A percentile compares a stretch with the other conserved stretches of the same genome.
Conservation (phyloP, 257 asterid species). For the Ballota nigra region DNA sequence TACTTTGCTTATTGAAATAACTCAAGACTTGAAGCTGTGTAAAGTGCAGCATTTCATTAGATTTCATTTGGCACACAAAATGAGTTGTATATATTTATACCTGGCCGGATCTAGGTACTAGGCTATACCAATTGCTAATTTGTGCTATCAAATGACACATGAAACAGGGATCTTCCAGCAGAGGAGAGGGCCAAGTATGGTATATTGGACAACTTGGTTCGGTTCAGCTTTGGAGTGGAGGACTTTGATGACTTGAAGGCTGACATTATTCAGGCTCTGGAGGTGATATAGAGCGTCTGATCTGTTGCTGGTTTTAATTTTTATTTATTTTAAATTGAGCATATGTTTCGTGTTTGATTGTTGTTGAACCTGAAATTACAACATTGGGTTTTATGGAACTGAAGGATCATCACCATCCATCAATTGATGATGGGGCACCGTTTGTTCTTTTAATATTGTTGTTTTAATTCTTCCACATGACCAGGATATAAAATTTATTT, state of each 20-base stretch:
- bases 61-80: background rate
- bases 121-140: background rate
- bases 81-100: background rate
- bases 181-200: conserved; percentile 90
- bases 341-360: background rate
- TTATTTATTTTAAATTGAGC: background rate
- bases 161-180: conserved; percentile 76
- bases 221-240: conserved; percentile 95
- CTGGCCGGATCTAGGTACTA: background rate
- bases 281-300: conserved; percentile 48
- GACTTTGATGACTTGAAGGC: conserved; percentile 74
- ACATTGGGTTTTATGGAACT: background rate
- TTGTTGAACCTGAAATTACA: conserved; percentile 6
- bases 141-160: background rate
- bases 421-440: background rate
- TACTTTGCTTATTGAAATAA: background rate
- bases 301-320: conserved; percentile 16
- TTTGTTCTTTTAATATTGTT: background rate
- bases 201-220: conserved; percentile 85
- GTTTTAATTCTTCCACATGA: background rate
- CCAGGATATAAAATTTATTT: too few species aligned
- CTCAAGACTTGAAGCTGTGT: background rate
- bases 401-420: background rate
- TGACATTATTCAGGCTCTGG: conserved; percentile 88
- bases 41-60: background rate